Evolutionary conservation across 352 stramenopile species (phyloP), one percentile per base, ranked within the genome.

Genomic region (Phytophthora kernoviae): DNA sequence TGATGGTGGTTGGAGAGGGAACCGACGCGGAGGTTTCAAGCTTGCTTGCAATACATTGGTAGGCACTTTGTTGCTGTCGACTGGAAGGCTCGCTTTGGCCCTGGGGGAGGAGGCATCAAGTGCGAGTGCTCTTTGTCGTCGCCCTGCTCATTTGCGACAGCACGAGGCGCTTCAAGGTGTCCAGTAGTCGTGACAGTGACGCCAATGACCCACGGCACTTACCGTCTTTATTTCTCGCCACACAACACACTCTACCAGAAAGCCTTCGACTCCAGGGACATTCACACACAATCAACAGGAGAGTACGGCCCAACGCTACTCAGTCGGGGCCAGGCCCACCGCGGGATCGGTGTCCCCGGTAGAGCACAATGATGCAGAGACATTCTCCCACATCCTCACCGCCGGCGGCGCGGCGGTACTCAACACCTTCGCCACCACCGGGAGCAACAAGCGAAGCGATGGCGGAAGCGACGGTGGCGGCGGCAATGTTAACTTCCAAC

Each of bases 401-500:
- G 17, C 56, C 62, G 49, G 49, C 43, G 33, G 45, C 9, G 22
- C 48, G 42, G 30, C 41, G 47, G 48, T 36, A 44, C 22, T 61
- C 50, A 36, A 34, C 43, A 5, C 26, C 57, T 10, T 64, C 52
- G 11, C 50, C 53, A 30, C 42, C 53, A 9, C 50, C 67, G 26
- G 53, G 51, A 20, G 46, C 41, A 10, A 48, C 61, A 2, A 48
- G 7, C 18, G 66, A 59, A 15, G 52, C 56, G 26, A 64, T 67
- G 55, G 21, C 51, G 1, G 51, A 66, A 22, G 54, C 65, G 14
- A 58, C 39, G 2, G 49, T 42, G 10, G 63, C 63, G 26, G 63
- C 58, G 10, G 34, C 32, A 15, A 71, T 95, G 24, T 71, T 98
- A 11, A 96, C 93, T 45, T 75, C 97, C 53, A 98, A 98, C 68